These are phyloP conservation scores for Antitrichia curtipendula DNA, from an alignment of 225 moss, liverwort and hornwort species.

Conservation along the genomic window DNA sequence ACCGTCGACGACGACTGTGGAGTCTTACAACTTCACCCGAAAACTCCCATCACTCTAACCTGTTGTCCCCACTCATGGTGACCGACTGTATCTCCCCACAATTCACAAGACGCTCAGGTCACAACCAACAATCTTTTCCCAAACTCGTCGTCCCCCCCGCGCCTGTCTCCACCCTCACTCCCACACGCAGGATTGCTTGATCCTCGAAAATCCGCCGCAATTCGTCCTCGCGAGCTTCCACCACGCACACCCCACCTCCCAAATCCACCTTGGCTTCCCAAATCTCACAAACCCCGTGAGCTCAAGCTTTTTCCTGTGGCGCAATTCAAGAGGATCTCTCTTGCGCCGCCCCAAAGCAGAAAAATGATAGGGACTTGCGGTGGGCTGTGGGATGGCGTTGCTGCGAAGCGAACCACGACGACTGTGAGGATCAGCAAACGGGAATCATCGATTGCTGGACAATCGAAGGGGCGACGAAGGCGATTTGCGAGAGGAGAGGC, in stretches of 20 bases:
- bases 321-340: not conserved
- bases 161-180: not conserved
- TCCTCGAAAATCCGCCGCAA: not conserved
- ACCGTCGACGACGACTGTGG: not conserved
- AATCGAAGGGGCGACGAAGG: not conserved
- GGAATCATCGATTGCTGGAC: not conserved
- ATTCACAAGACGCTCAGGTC: not conserved
- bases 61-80: slow-evolving; percentile 60
- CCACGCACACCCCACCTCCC: not conserved
- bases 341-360: not conserved
- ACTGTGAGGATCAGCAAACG: not conserved
- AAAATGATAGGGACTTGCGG: not conserved
- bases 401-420: not conserved
- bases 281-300: not conserved
- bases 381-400: not conserved
- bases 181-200: not conserved
- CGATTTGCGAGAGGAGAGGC: not conserved
- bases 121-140: not conserved
- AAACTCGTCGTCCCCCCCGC: not conserved
- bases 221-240: not conserved
- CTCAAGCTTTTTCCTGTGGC: not conserved
- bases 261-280: not conserved
- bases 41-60: slow-evolving; percentile 42
- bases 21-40: not conserved
- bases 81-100: not conserved